Evolutionary conservation across 345 rosid species (phyloP), one percentile per base, ranked within the genome.

Genomic region (Arabidopsis arenosa): DNA sequence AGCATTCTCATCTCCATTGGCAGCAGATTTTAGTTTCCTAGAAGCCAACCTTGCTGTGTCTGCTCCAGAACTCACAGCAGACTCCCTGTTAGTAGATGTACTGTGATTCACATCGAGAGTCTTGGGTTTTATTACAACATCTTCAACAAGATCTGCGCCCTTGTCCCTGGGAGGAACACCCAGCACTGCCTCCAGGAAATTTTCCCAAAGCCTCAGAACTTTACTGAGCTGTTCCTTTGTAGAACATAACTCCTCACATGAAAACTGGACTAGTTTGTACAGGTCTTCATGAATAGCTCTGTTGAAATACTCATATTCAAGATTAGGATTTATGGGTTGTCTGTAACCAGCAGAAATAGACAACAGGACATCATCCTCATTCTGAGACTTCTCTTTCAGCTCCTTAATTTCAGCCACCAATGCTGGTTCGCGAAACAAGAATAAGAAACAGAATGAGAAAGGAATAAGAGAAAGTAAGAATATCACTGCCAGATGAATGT

Each of bases 201-300:
- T 71, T 48, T 88, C 87, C 98, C 98, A 94, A 66, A 94, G 91
- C 82, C 87, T 84, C 88, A 90, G 87, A 75, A 88, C 90, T 88
- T 92, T 92, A 74, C 80, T 84, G 41, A 90, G 73, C 80, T 94
- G 98, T 66, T 94, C 98, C 89, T 92, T 93, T 59, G 98, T 86
- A 39, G 93, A 83, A 83, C 92, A 92, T 80, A 92, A 77, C 80
- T 94, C 98, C 87, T 89, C 91, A 72, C 93, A 90, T 59, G 98
- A 94, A 86, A 92, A 94, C 65, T 85, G 86, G 58, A 94, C 88
- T 75, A 94, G 86, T 77, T 90, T 90, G 83, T 79, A 87, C 79
- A 92, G 74, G 80, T 94, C 98, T 72, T 94, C 97, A 76, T 90
- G 93, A 80, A 94, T 80, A 73, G 60, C 80, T 58, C 52, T 63